A percentile compares a stretch with the other conserved stretches of the same genome.
These are phyloP conservation scores for Vitis hybrid DNA, from an alignment of 177 flowering plant species.

Conservation along the genomic window DNA sequence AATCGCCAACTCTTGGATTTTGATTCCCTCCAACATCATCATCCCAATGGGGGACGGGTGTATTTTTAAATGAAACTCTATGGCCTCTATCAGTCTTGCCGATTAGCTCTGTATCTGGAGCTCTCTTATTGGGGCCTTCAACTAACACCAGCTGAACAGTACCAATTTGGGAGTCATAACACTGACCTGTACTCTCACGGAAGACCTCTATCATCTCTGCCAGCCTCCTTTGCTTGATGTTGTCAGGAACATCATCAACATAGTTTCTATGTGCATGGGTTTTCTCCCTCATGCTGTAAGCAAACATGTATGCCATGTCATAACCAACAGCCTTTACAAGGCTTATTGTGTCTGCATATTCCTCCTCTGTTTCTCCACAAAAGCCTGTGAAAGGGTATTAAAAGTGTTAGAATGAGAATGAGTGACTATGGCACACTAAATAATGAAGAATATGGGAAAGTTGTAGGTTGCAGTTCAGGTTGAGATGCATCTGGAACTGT, in stretches of 20 bases:
- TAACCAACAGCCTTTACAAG: slow-evolving; percentile 77
- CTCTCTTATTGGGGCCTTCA: slow-evolving; percentile 95
- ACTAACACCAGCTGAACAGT: slow-evolving; percentile 81
- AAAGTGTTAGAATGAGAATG: not conserved
- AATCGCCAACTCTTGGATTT: slow-evolving; percentile 75
- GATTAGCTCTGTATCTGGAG: slow-evolving; percentile 86
- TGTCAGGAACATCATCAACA: slow-evolving; percentile 80
- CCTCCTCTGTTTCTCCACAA: slow-evolving; percentile 97
- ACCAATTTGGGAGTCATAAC: slow-evolving; percentile 77
- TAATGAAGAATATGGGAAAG: not conserved
- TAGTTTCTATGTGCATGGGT: slow-evolving; percentile 95
- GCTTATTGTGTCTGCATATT: slow-evolving; percentile 77
- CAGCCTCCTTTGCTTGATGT: slow-evolving; percentile 84
- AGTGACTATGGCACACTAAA: not conserved
- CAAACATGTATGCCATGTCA: slow-evolving; percentile 99
- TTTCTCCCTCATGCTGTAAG: slow-evolving; percentile 98
- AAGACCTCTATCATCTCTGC: slow-evolving; percentile 82
- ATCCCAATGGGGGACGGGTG: slow-evolving; percentile 46
- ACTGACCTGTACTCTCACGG: slow-evolving; percentile 84
- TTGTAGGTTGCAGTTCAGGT: not conserved
- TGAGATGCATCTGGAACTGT: not conserved
- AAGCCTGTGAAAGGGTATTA: slow-evolving; percentile 60
- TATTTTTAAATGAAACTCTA: slow-evolving; percentile 54
- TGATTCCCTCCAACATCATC: slow-evolving; percentile 19
- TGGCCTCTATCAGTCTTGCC: slow-evolving; percentile 95